Evolutionary conservation across 208 protist species (phyloP).

Genomic region (Endotrypanum monterogeii): DNA sequence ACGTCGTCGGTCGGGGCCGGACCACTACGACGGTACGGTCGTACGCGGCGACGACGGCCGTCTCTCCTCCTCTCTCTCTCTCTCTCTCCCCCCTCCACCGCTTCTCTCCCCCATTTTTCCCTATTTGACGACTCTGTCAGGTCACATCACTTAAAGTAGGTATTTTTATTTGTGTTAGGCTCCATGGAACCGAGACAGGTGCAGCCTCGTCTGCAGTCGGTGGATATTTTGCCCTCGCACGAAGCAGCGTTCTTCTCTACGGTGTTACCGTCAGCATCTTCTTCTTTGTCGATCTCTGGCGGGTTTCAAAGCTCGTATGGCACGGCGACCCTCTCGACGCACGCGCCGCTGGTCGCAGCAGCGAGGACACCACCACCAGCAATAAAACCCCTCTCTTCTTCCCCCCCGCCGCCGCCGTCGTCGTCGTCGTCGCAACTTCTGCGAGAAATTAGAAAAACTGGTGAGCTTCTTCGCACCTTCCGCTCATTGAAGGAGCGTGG

Average conservation of each 20-base stretch:
- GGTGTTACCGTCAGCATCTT: background rate
- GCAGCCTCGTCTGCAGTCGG: background rate
- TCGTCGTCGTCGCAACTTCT: conserved; percentile 30
- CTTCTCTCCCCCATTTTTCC: background rate
- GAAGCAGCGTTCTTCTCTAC: background rate
- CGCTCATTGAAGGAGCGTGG: conserved; percentile 43
- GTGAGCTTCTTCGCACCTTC: conserved; percentile 40
- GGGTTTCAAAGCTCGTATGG: background rate
- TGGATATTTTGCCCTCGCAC: background rate
- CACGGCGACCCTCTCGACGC: background rate
- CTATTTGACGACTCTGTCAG: background rate
- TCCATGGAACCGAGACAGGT: background rate
- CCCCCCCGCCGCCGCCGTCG: background rate
- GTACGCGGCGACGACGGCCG: too few species aligned
- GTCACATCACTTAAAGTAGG: background rate
- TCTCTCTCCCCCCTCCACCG: background rate
- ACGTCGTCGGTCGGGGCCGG: too few species aligned
- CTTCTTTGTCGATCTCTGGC: background rate
- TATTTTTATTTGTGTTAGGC: background rate
- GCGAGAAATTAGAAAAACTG: conserved; percentile 42
- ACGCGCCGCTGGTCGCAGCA: background rate
- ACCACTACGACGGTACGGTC: too few species aligned
- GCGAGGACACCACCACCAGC: background rate
- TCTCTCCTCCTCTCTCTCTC: background rate
- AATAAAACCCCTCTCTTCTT: too few species aligned